Base-by-base conservation (phyloP, 441 rosid species). In the Populus trichocarpa region DNA sequence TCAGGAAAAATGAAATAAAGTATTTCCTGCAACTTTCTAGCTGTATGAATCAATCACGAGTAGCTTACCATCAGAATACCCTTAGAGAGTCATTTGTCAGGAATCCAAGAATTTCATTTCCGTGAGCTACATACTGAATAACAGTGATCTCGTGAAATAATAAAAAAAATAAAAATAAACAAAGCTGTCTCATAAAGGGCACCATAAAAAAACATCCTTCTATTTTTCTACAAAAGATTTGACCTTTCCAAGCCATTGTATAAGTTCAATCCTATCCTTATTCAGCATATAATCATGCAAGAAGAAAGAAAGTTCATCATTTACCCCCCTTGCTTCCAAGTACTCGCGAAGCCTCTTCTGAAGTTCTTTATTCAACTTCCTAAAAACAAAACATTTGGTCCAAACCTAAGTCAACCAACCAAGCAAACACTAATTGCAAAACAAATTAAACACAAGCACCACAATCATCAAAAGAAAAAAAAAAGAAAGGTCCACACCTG, bases 241-340 rank as follows among this genome's bases (percentile, higher is more conserved):
- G 67, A 90, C 86, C 76, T 83, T 90, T 78, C 75, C 75, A 85
- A 89, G 82, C 98, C 98, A 94, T 65, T 79, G 82, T 42, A 91
- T 84, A 64, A 87, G 91, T 84, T 92, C 95, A 77, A 87, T 89
- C 82, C 89, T 86, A 84, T 93, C 94, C 81, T 93, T 92, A 81
- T 93, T 92, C 89, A 74, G 78, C 91, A 92, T 87, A 86, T 89
- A 92, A 40, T 87, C 88, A 74, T 92, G 98, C 86, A 93, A 77
- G 87, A 90, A 90, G 77, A 74, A 79, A 77, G 88, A 87, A 67
- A 93, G 92, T 78, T 87, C 79, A 26, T 74, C 82, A 53, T 89
- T 84, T 72, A 90, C 86, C 75, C 97, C 80, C 98, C 32, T 87
- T 50, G 71, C 89, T 71, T 89, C 81, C 81, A 93, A 84, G 83